Evolutionary conservation across 2,329 filamentous ascomycete genomes (phyloP).

Genomic region (Pestalotiopsis sp.): DNA sequence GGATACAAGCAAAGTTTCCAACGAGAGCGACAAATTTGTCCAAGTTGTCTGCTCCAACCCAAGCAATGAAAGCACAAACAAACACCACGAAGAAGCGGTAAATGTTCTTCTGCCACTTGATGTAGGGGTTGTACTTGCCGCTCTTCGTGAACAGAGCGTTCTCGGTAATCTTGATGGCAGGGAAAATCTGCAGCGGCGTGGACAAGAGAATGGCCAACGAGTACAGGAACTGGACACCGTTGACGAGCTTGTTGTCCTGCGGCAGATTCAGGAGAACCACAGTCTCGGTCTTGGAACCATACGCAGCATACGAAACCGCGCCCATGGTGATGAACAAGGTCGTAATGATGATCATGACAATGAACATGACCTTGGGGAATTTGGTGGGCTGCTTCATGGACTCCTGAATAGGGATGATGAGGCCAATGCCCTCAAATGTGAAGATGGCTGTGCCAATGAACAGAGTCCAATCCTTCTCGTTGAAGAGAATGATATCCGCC

Average conservation of each 20-base stretch:
- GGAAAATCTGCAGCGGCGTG: conserved; percentile 95
- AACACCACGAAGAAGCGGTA: conserved; percentile 94
- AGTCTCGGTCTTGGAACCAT: conserved; percentile 92
- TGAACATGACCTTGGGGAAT: conserved; percentile 85
- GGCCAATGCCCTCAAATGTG: conserved; percentile 95
- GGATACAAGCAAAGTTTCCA: conserved; percentile 96
- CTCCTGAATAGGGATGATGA: conserved; percentile 97
- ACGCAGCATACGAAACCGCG: conserved; percentile 92
- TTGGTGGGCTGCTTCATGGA: conserved; percentile 91
- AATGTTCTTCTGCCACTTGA: conserved; percentile 99
- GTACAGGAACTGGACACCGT: conserved; percentile 94
- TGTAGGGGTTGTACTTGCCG: conserved; percentile 96
- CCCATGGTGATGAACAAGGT: conserved; percentile 90
- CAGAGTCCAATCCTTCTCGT: conserved; percentile 88
- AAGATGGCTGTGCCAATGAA: conserved; percentile 99
- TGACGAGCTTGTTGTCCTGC: conserved; percentile 93
- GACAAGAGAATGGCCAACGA: conserved; percentile 96
- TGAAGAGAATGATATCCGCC: conserved; percentile 88
- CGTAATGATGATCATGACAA: conserved; percentile 95
- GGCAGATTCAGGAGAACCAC: conserved; percentile 96
- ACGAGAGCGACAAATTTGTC: conserved; percentile 98
- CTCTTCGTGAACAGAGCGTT: conserved; percentile 92
- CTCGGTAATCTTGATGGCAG: conserved; percentile 94
- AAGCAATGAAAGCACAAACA: conserved; percentile 84
- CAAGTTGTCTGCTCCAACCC: conserved; percentile 87